These are phyloP conservation scores for Suhomyces canberraensis DNA, from an alignment of 805 yeast genomes.

Conservation along the genomic window DNA sequence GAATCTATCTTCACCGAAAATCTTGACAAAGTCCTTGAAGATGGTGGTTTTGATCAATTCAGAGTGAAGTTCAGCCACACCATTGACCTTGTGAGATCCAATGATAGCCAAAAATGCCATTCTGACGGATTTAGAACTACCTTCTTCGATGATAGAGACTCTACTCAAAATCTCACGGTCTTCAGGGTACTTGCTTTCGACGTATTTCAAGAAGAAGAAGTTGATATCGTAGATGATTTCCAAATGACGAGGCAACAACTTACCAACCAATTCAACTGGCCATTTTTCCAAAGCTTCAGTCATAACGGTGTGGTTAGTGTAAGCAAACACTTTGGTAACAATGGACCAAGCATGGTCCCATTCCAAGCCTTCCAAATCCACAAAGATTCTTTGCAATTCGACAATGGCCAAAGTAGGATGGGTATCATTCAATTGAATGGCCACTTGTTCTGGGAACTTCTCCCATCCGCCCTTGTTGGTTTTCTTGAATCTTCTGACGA, in stretches of 20 bases:
- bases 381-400: conserved; percentile 80
- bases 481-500: conserved; percentile 85
- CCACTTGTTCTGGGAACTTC: conserved; percentile 80
- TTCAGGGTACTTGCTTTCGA: conserved; percentile 71
- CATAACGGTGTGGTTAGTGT: conserved; percentile 94
- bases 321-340: conserved; percentile 77
- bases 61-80: conserved; percentile 94
- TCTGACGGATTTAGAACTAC: conserved; percentile 74
- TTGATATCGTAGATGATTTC: conserved; percentile 88
- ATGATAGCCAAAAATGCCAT: conserved; percentile 91
- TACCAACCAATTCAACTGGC: conserved; percentile 81
- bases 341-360: conserved; percentile 89
- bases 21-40: conserved; percentile 82
- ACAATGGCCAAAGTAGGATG: conserved; percentile 92
- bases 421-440: conserved; percentile 91
- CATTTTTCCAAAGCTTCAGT: conserved; percentile 93
- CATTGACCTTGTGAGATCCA: conserved; percentile 91
- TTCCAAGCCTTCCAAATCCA: conserved; percentile 74
- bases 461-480: conserved; percentile 66
- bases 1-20: conserved; percentile 80
- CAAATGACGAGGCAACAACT: conserved; percentile 83
- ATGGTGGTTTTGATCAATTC: conserved; percentile 86
- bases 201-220: conserved; percentile 69
- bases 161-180: conserved; percentile 62
- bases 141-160: conserved; percentile 85